Base-by-base conservation (phyloP, 352 stramenopile genomes). In the Phytophthora sp. region DNA sequence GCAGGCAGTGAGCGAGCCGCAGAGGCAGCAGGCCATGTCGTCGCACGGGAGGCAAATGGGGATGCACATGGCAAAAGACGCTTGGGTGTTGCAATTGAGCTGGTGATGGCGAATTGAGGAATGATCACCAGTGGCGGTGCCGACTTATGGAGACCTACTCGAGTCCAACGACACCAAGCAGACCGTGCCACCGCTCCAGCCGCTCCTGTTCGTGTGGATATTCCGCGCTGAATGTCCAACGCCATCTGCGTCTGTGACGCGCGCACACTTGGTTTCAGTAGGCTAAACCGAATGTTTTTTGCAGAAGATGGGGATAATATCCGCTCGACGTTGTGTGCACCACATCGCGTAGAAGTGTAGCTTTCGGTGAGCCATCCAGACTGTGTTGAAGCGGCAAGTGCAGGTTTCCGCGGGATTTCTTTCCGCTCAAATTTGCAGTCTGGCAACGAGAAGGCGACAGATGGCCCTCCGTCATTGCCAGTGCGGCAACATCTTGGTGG, bases 11-110 rank as follows among this genome's bases (percentile, higher is more conserved):
- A 76, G 24, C 7, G 52, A 65, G 11, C 70, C 69, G 30, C 64
- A 79, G 10, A 80, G 65, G 43, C 63, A 79, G 51, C 59, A 67
- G 5, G 45, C 35, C 24, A 79, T 61, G 23, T 74, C 71, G 50
- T 80, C 71, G 45, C 49, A 68, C 28, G 66, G 60, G 24, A 63
- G 23, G 24, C 63, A 72, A 51, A 69, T 59, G 34, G 59, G 61
- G 54, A 69, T 70, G 49, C 66, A 74, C 64, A 69, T 73, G 32
- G 20, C 18, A n/a, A n/a, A n/a, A n/a, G n/a, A n/a, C n/a, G n/a
- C n/a, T n/a, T 43, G 21, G 30, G 26, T 10, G 34, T 39, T 20
- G 23, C 21, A 11, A 34, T 9, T 39, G 18, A 26, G 27, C 21
- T 50, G 44, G 34, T 38, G 46, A 9, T 42, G 32, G 49, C 24